These are phyloP conservation scores for Schwanniomyces sp. DNA, from an alignment of 805 yeast species.

Conservation along the genomic window DNA sequence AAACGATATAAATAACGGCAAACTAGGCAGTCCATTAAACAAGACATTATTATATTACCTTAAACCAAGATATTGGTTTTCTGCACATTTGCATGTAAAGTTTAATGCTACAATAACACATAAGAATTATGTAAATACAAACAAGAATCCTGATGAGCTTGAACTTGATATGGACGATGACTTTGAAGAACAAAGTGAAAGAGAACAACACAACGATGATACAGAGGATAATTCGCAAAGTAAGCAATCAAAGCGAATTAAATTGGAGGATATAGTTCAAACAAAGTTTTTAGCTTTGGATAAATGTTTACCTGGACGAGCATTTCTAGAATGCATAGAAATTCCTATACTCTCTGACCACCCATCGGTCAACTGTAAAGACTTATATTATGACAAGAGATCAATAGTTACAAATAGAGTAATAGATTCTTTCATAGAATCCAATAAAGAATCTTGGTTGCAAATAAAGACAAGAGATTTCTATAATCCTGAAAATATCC, in stretches of 20 bases:
- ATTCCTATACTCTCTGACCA: slow-evolving; percentile 25
- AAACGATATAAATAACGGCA: slow-evolving; percentile 56
- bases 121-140: slow-evolving; percentile 4
- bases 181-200: background rate
- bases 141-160: slow-evolving; percentile 11
- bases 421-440: slow-evolving; percentile 23
- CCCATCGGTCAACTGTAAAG: slow-evolving; percentile 9
- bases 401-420: slow-evolving; percentile 35
- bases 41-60: slow-evolving; percentile 52
- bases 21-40: slow-evolving; percentile 73
- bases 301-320: slow-evolving; percentile 71
- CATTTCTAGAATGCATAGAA: slow-evolving; percentile 53
- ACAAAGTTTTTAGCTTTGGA: slow-evolving; percentile 77
- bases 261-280: background rate
- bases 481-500: slow-evolving; percentile 9
- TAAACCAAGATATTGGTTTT: slow-evolving; percentile 76
- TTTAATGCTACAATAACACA: slow-evolving; percentile 59
- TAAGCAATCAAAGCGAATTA: background rate
- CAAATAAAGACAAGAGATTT: slow-evolving; percentile 11
- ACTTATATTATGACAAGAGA: slow-evolving; percentile 29
- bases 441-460: slow-evolving; percentile 10
- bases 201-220: background rate
- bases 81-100: slow-evolving; percentile 84
- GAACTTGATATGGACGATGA: slow-evolving; percentile 19
- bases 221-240: background rate